Conservation (phyloP, 2,329 filamentous ascomycete genomes). For the Beauveria sp. region DNA sequence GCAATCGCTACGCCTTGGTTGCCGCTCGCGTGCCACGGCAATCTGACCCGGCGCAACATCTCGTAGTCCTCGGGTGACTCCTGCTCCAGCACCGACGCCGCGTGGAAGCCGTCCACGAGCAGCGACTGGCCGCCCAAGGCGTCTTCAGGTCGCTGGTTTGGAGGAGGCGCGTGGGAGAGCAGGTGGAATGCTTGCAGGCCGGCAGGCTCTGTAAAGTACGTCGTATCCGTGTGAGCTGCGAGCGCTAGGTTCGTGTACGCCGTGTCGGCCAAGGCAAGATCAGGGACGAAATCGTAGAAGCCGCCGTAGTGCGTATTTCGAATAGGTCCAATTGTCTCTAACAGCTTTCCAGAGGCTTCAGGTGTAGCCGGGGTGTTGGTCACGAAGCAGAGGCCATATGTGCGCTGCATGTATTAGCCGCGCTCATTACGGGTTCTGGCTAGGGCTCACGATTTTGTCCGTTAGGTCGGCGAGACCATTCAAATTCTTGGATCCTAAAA, state of each 20-base stretch:
- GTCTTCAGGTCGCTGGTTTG: slow-evolving; percentile 24
- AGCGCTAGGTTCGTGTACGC: slow-evolving; percentile 84
- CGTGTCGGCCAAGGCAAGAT: slow-evolving; percentile 80
- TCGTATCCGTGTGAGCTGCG: slow-evolving; percentile 84
- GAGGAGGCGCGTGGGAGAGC: slow-evolving; percentile 56
- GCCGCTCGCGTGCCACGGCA: slow-evolving; percentile 82
- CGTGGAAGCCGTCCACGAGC: slow-evolving; percentile 79
- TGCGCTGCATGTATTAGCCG: slow-evolving; percentile 37
- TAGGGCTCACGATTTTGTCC: slow-evolving; percentile 49
- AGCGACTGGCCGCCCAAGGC: slow-evolving; percentile 64
- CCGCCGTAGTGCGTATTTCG: slow-evolving; percentile 84
- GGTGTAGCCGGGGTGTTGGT: slow-evolving; percentile 58
- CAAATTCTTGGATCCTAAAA: slow-evolving; percentile 43
- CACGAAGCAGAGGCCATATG: slow-evolving; percentile 72
- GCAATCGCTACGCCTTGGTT: slow-evolving; percentile 77
- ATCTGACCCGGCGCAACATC: slow-evolving; percentile 44
- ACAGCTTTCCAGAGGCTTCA: slow-evolving; percentile 62
- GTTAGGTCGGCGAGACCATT: slow-evolving; percentile 53
- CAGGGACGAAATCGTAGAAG: slow-evolving; percentile 75
- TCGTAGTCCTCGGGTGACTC: slow-evolving; percentile 50
- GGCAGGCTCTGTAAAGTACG: slow-evolving; percentile 89
- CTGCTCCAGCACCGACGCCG: slow-evolving; percentile 50
- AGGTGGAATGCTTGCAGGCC: slow-evolving; percentile 91
- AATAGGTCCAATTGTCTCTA: slow-evolving; percentile 79
- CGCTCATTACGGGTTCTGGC: not conserved